A percentile compares a stretch with the other conserved stretches of the same genome.
phyloP scores from a whole-genome alignment of 1,284 basidiomycete species.

The Sporisorium reilianum region DNA sequence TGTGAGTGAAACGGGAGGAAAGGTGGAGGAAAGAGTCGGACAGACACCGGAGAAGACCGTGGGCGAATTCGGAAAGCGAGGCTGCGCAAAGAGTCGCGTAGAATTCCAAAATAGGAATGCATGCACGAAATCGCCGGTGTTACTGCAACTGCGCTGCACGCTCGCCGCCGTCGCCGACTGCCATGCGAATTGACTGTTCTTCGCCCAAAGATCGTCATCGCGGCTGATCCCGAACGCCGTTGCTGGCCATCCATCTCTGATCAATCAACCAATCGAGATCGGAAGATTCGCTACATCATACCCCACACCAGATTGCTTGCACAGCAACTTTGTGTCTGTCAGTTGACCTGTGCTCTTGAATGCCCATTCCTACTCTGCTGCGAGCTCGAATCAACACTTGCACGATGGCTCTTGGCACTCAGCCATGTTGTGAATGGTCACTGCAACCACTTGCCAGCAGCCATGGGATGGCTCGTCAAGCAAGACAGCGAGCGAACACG shows the following conservation, averaged over 20 bases:
- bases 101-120: neutral
- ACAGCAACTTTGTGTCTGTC: no score
- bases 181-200: conserved; percentile 3
- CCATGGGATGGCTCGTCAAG: no score
- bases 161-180: neutral
- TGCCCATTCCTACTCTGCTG: no score
- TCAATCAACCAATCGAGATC: no score
- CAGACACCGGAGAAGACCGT: conserved; percentile 19
- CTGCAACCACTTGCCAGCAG: no score
- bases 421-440: no score
- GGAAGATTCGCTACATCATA: neutral
- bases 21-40: conserved; percentile 1
- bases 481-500: no score
- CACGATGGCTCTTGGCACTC: no score
- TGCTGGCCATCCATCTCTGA: neutral
- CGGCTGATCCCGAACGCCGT: conserved; percentile 7
- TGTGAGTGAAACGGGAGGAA: neutral
- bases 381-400: no score
- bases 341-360: no score
- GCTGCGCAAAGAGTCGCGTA: neutral
- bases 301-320: neutral
- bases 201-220: neutral
- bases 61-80: neutral
- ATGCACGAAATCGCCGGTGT: neutral
- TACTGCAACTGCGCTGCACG: neutral